Evolutionary conservation across 169 alveolate species (phyloP), one percentile per base, ranked within the genome.

Genomic region (Eimeria praecox): DNA sequence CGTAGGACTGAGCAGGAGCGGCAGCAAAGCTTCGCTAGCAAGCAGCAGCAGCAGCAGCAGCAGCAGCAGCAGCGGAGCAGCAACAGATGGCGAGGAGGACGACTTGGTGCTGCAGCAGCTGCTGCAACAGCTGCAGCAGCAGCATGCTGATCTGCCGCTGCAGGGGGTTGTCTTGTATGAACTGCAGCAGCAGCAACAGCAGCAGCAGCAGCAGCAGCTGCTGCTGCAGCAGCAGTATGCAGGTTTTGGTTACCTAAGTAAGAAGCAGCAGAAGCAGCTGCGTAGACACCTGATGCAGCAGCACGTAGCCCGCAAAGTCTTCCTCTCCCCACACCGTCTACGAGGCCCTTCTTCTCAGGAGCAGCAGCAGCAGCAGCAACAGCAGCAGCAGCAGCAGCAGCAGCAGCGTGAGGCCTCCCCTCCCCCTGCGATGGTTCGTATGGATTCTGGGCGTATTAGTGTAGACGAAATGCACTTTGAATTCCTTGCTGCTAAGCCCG

Each of bases 71-170:
- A 46, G 89, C 89, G 46, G 89, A 38, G 89, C 64, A 46, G 66
- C 64, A 22, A 78, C 66, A 10, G 89, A 78, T 0, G 30, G 66
- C 10, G 89, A 78, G 18, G 89, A 78, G 22, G 69, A 78, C 18
- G 62, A 78, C 22, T 46, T 40, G 89, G 69, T 3, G 89, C 64
- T 78, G 89, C 89, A 78, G 89, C 89, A 44, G 62, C 89, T 78
- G 89, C 64, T 44, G 89, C 83, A 73, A 52, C 83, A 35, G 83
- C 83, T 16, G 83, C 54, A 35, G 54, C 49, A 73, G 83, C 83
- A 73, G 54, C 64, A 22, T 20, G 89, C 89, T 40, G 66, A 64
- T 12, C 40, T 42, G 42, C 89, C 89, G 64, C 42, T 78, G 42
- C 89, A 78, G 62, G 89, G 89, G 14, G 35, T 42, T 4, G 89